A percentile compares a stretch with the other conserved stretches of the same genome.
Conservation (phyloP, 2,329 filamentous ascomycete genomes). For the Mycosphaerella sp. region DNA sequence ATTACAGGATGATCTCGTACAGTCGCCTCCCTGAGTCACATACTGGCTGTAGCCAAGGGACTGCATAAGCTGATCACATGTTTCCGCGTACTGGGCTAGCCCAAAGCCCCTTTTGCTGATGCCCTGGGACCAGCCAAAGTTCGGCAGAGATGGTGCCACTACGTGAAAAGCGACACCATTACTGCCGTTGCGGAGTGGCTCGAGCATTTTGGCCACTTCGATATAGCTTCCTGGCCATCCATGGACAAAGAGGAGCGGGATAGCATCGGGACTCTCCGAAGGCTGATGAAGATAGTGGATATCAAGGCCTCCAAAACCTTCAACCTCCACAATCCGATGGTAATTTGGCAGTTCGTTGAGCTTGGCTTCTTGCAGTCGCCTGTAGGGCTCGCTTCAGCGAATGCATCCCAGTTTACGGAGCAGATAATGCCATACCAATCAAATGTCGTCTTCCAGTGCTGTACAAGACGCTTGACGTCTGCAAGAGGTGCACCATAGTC, state of each 20-base stretch:
- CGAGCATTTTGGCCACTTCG: slow-evolving; percentile 58
- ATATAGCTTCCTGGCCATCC: slow-evolving; percentile 64
- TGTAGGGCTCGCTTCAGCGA: not conserved
- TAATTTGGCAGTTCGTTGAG: slow-evolving; percentile 59
- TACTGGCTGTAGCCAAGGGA: slow-evolving; percentile 56
- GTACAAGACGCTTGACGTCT: slow-evolving; percentile 54
- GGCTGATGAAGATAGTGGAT: slow-evolving; percentile 61
- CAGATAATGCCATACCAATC: slow-evolving; percentile 47
- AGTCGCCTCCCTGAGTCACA: slow-evolving; percentile 51
- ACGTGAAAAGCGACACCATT: slow-evolving; percentile 55
- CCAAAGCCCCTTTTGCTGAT: slow-evolving; percentile 47
- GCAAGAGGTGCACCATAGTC: slow-evolving; percentile 54
- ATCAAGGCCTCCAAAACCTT: slow-evolving; percentile 54
- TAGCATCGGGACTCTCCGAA: slow-evolving; percentile 47
- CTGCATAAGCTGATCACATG: slow-evolving; percentile 56
- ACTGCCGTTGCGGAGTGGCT: slow-evolving; percentile 36
- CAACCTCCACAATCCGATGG: slow-evolving; percentile 47
- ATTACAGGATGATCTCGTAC: slow-evolving; percentile 9
- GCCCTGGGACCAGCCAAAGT: slow-evolving; percentile 62
- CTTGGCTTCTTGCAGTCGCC: slow-evolving; percentile 49
- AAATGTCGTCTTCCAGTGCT: slow-evolving; percentile 52
- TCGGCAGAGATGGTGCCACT: slow-evolving; percentile 52
- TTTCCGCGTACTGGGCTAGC: slow-evolving; percentile 48
- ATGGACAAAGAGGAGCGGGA: slow-evolving; percentile 63
- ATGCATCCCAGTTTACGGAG: not conserved